A percentile compares a stretch with the other conserved stretches of the same genome.
These are phyloP conservation scores for Knoxia roxburghii DNA, from an alignment of 257 asterid genomes.

Conservation along the genomic window DNA sequence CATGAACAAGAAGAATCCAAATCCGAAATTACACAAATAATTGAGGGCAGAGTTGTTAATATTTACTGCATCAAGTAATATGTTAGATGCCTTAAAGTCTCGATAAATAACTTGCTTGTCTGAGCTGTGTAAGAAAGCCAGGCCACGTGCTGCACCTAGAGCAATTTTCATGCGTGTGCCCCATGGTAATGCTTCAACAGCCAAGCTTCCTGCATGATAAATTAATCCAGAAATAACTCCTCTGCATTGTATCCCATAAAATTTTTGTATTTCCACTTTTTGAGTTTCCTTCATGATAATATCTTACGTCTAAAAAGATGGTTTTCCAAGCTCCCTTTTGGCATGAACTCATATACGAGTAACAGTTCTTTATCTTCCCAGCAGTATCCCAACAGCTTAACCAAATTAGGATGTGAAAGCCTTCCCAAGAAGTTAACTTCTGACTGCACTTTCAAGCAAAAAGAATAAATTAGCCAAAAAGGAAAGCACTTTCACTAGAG, in stretches of 20 bases:
- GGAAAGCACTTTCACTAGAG: background rate
- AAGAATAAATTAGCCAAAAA: background rate
- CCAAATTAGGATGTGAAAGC: slow-evolving; percentile 49
- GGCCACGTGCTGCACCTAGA: slow-evolving; percentile 44
- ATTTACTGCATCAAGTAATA: slow-evolving; percentile 39
- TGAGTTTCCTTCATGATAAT: slow-evolving; percentile 6
- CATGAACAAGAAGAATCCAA: background rate
- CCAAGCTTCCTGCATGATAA: slow-evolving; percentile 29
- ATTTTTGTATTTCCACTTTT: background rate
- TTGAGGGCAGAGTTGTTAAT: background rate
- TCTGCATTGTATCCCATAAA: background rate
- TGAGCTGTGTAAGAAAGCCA: slow-evolving; percentile 35
- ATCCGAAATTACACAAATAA: background rate
- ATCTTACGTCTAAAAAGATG: slow-evolving; percentile 48
- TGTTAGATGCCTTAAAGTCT: slow-evolving; percentile 46
- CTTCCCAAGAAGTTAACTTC: slow-evolving; percentile 44
- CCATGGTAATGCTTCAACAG: slow-evolving; percentile 38
- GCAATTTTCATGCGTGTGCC: slow-evolving; percentile 37
- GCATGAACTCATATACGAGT: slow-evolving; percentile 45
- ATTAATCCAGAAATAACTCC: background rate
- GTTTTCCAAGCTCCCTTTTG: slow-evolving; percentile 44
- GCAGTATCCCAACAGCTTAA: slow-evolving; percentile 40
- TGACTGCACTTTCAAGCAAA: slow-evolving; percentile 34
- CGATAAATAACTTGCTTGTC: slow-evolving; percentile 41
- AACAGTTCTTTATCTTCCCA: slow-evolving; percentile 36